Evolutionary conservation across 208 protist genomes (phyloP).

Genomic region (Trypanosoma conorhini): DNA sequence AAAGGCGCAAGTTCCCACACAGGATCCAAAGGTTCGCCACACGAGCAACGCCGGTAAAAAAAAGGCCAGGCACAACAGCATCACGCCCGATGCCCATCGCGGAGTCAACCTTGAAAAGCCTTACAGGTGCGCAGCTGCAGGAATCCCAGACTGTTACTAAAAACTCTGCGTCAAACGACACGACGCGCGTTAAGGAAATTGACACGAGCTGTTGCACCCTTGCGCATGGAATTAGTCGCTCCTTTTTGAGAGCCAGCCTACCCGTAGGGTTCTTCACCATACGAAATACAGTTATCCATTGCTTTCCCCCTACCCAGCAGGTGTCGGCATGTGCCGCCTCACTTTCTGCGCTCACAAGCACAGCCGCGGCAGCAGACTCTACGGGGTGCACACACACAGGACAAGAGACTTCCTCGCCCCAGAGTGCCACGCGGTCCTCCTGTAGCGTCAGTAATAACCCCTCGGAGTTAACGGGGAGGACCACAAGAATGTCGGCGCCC

Average conservation of each 20-base stretch:
- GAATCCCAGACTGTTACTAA: constrained; percentile 31
- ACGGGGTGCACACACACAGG: neutral
- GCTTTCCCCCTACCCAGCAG: constrained; percentile 17
- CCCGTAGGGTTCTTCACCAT: neutral
- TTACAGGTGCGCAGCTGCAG: constrained; percentile 7
- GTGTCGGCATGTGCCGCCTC: neutral
- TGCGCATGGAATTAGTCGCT: constrained; percentile 20
- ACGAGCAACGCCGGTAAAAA: neutral
- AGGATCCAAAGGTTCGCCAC: constrained; percentile 13
- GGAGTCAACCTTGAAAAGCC: constrained; percentile 25
- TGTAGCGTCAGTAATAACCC: constrained; percentile 7
- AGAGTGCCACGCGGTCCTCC: constrained; percentile 14
- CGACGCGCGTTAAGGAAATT: constrained; percentile 11
- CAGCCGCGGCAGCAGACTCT: constrained; percentile 8
- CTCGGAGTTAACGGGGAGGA: constrained; percentile 3
- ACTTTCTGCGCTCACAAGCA: neutral
- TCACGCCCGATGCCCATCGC: constrained; percentile 11
- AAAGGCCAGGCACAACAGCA: neutral
- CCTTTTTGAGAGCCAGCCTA: constrained; percentile 8
- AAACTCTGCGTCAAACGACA: constrained; percentile 22
- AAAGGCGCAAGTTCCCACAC: neutral
- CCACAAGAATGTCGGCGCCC: constrained; percentile 1
- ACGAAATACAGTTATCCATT: constrained; percentile 27
- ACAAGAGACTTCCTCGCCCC: neutral
- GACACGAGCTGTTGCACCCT: constrained; percentile 12